Evolutionary conservation across 257 asterid genomes (phyloP), one percentile per base, ranked within the genome.

Genomic region (Ophiorrhiza pumila): DNA sequence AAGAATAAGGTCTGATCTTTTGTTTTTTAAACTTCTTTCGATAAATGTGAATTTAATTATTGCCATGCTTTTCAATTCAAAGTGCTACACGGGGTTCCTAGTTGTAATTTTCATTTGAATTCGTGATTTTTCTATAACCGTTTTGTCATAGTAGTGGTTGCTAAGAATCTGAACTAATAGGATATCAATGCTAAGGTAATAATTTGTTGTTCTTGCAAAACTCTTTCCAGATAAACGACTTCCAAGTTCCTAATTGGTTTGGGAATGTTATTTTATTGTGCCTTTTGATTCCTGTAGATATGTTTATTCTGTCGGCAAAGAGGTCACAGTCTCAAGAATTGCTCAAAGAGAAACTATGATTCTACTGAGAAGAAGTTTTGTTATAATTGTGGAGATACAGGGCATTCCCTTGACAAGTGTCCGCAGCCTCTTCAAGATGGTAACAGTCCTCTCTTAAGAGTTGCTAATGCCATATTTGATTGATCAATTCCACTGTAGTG

Each of bases 291-390:
- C 41, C 67, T 87, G 90, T 77, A 93, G 97, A 88, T 80, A 64
- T 91, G 98, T 82, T 87, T 93, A 79, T 77, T 72, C 43, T 93
- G 98, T 82, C 94, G 96, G 69, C 83, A 71, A 66, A 90, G 89
- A 2, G 97, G 99, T 65, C 99, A 94, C 82, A 90, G 96, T 76
- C 89, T 94, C 35, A 90, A 85, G 91, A 90, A 86, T 83, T 94
- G 99, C 81, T 91, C 89, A 22, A 82, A 87, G 75, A 88, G 80
- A 74, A 74, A 57, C 2, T 92, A 85, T 49, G 85, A 88, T 35
- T 56, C 82, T 2, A 25, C 74, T 17, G 90, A 86, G 64, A 81
- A 66, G 79, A 91, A 88, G 67, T 74, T 90, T 73, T 94, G 99
- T 81, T 94, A 89, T 74, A 93, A 91, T 75, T 93, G 99, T 82